Base-by-base conservation (phyloP, 1,284 basidiomycete genomes). In the Ustilago nuda region DNA sequence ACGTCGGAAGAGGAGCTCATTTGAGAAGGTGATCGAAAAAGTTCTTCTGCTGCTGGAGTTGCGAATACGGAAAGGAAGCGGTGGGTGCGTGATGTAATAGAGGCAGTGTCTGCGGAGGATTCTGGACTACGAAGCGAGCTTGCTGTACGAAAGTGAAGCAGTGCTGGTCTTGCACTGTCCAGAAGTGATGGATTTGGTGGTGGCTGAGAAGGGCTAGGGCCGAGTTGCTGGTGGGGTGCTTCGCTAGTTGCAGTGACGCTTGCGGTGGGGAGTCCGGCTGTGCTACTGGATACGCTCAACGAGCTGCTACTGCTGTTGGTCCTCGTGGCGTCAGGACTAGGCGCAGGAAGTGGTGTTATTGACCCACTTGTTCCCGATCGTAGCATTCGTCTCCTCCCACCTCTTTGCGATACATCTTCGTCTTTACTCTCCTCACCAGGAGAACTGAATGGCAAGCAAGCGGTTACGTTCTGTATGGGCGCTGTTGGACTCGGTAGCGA, bases 331-430 rank as follows among this genome's bases (percentile, higher is more conserved):
- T 55, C 59, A 33, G 60, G 53, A 36, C 56, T 63, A 3, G 48
- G 23, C 2, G 59, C 59, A 2, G 66, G 66, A 0, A 68, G 53
- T 19, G 66, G 58, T 0, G 67, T 57, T 35, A 75, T 64, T 12
- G 71, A 73, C 0, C 71, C 75, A 46, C 71, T 77, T 4, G 75
- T 77, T 2, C 71, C 71, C 1, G 70, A 73, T 12, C 75, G 32
- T 0, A 71, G 12, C 64, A 77, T 57, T 5, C 32, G 36, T 30
- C 75, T 60, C 9, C 75, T 56, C 2, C 71, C 75, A 4, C 59
- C 61, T 35, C 75, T 4, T 23, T 58, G 23, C 7, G 56, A 17
- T 6, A 13, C 41, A 2, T 30, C 36, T 3, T 23, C 41, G 17
- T 1, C 37, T 27, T 37, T 37, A 17, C 27, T 52, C 17, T 66